Conservation (phyloP, 192 early-diverging fungal genomes). For the Endogone sp. region DNA sequence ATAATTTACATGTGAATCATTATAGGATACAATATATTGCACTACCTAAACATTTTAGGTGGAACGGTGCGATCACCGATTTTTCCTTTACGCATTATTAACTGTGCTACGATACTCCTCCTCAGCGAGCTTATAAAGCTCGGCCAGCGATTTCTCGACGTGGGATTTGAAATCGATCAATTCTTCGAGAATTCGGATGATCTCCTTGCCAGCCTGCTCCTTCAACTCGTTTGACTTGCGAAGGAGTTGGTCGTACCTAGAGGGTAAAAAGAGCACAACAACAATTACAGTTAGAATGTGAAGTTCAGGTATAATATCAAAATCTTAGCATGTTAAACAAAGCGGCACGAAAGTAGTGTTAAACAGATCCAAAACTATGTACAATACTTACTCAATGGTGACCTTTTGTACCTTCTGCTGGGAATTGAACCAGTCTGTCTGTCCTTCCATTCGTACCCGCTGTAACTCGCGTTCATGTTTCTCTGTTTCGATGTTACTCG, state of each 20-base stretch:
- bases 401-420: slow-evolving; percentile 1
- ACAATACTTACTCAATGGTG: neutral
- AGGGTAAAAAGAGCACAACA: neutral
- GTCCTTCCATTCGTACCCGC: neutral
- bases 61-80: too few relatives aligned
- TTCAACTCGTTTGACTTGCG: neutral
- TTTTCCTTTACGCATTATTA: too few relatives aligned
- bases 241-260: neutral
- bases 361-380: too few relatives aligned
- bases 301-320: too few relatives aligned
- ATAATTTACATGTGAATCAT: too few relatives aligned
- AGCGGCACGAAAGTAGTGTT: too few relatives aligned
- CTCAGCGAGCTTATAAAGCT: neutral
- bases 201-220: neutral
- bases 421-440: neutral
- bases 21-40: too few relatives aligned
- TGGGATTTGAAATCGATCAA: neutral
- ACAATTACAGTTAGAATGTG: too few relatives aligned
- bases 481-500: neutral
- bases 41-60: too few relatives aligned
- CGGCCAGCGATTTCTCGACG: neutral
- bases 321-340: too few relatives aligned
- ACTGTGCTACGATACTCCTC: neutral
- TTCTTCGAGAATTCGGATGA: neutral
- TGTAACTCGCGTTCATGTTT: neutral